Evolutionary conservation across 345 rosid species (phyloP).

Genomic region (Heritiera littoralis): DNA sequence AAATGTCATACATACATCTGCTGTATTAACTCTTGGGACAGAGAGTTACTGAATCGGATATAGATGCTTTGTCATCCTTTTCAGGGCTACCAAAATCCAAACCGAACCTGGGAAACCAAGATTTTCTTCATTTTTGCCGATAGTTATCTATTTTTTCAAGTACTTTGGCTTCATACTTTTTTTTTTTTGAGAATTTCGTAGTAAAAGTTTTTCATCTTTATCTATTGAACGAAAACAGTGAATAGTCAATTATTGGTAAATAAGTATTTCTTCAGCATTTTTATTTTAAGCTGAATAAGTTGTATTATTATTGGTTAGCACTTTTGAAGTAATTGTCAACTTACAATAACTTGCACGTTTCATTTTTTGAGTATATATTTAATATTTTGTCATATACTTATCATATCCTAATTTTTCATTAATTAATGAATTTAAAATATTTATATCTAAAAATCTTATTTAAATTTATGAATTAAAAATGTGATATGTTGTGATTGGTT

Average conservation of each 20-base stretch:
- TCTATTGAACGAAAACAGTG: neutral
- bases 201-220: neutral
- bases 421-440: too few relatives aligned
- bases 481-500: too few relatives aligned
- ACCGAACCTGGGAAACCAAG: neutral
- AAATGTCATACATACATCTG: neutral
- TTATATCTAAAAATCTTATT: too few relatives aligned
- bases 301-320: neutral
- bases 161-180: neutral
- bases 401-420: too few relatives aligned
- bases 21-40: neutral
- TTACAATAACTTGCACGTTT: too few relatives aligned
- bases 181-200: neutral
- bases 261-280: neutral
- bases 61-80: neutral
- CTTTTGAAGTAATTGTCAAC: too few relatives aligned
- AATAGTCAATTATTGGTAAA: neutral
- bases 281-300: neutral
- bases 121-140: neutral
- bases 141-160: neutral
- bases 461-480: too few relatives aligned
- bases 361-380: too few relatives aligned
- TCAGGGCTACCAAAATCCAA: neutral
- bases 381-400: too few relatives aligned
- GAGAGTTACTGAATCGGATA: neutral